Evolutionary conservation across 2,329 filamentous ascomycete genomes (phyloP).

Genomic region (Clathrospora elynae): DNA sequence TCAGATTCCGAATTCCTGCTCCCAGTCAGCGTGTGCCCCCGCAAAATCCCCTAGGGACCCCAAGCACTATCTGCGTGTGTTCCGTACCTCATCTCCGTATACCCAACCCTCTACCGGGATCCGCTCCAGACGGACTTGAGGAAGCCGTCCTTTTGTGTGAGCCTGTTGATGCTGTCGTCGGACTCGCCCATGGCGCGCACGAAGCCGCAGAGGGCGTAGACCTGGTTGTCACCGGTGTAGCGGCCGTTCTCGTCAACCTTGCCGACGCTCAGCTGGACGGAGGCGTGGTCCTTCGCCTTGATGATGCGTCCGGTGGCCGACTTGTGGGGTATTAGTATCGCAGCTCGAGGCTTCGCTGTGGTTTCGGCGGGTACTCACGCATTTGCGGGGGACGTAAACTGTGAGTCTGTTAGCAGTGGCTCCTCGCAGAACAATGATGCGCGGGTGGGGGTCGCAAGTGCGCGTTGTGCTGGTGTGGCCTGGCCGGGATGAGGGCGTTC

Average conservation of each 20-base stretch:
- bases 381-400: constrained; percentile 44
- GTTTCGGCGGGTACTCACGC: constrained; percentile 47
- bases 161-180: constrained; percentile 94
- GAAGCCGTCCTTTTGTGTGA: constrained; percentile 94
- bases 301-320: constrained; percentile 80
- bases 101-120: constrained; percentile 55
- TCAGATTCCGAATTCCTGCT: constrained; percentile 39
- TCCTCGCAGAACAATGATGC: constrained; percentile 37
- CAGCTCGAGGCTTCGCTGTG: constrained; percentile 8
- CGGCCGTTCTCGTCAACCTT: constrained; percentile 99
- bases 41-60: neutral
- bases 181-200: constrained; percentile 97
- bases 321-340: constrained; percentile 32
- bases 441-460: constrained; percentile 62
- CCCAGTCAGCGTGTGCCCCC: constrained; percentile 20
- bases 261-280: constrained; percentile 93
- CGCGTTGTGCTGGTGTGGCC: neutral
- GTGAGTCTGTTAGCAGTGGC: constrained; percentile 22
- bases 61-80: neutral
- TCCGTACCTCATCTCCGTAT: constrained; percentile 42
- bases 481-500: constrained; percentile 9
- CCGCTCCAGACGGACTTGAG: constrained; percentile 96
- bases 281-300: constrained; percentile 99
- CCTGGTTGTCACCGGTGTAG: constrained; percentile 95
- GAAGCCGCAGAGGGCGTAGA: constrained; percentile 97